These are phyloP conservation scores for Solanum raphanifolium DNA, from an alignment of 257 asterid genomes.

Conservation along the genomic window DNA sequence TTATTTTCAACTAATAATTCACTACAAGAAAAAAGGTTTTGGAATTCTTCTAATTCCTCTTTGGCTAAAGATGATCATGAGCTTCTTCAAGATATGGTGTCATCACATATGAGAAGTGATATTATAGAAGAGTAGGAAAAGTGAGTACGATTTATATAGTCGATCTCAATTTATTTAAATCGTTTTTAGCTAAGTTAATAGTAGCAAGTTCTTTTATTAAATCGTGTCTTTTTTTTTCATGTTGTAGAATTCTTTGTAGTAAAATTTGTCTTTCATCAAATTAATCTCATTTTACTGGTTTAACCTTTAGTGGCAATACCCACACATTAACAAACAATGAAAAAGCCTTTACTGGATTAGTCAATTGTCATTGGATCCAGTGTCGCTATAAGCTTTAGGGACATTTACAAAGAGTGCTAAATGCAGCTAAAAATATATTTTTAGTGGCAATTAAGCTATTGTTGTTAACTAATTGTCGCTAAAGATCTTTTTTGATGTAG, in stretches of 20 bases:
- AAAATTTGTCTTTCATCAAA: background rate
- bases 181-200: background rate
- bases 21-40: conserved; percentile 25
- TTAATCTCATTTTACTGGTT: background rate
- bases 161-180: background rate
- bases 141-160: background rate
- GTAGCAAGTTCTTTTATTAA: background rate
- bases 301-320: no score
- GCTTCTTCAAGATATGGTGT: conserved; percentile 76
- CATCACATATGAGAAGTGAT: conserved; percentile 16
- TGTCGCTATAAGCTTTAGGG: no score
- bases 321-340: no score
- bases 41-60: conserved; percentile 25
- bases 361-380: no score
- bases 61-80: conserved; percentile 41
- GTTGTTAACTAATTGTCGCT: no score
- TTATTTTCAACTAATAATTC: conserved; percentile 4
- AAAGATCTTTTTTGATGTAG: no score
- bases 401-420: no score
- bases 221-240: background rate
- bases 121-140: conserved; percentile 5
- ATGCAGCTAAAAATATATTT: no score
- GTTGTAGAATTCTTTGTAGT: background rate
- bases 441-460: no score
- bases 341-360: no score